Percentiles rank a stretch among this genome's conserved stretches.
phyloP scores from a whole-genome alignment of 108 stramenopile genomes.

The Skeletonema grethae region DNA sequence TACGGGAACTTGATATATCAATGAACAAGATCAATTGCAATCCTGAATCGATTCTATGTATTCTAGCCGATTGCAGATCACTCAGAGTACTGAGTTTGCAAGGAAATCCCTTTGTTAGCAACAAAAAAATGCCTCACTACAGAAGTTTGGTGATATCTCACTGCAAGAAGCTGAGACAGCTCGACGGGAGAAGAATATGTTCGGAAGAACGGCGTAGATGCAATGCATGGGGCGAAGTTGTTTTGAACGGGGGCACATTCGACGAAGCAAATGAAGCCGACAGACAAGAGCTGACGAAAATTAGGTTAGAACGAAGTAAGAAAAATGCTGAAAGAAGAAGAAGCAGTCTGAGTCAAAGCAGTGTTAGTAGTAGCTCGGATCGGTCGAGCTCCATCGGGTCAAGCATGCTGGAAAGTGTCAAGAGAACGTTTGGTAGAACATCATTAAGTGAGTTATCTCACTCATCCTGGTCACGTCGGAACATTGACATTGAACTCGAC shows the following conservation, averaged over 20 bases:
- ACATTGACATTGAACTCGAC: not conserved
- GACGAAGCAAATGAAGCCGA: slow-evolving; percentile 35
- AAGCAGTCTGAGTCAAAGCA: not conserved
- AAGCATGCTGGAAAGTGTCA: not conserved
- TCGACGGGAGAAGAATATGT: slow-evolving; percentile 80
- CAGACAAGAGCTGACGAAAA: slow-evolving; percentile 21
- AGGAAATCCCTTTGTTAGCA: slow-evolving; percentile 75
- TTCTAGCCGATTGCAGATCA: slow-evolving; percentile 47
- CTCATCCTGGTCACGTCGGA: not conserved
- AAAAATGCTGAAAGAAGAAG: slow-evolving; percentile 13
- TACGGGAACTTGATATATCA: slow-evolving; percentile 72
- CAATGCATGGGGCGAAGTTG: slow-evolving; percentile 66
- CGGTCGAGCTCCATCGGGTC: not conserved
- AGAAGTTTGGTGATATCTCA: slow-evolving; percentile 63
- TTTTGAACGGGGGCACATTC: slow-evolving; percentile 41
- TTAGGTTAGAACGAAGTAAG: slow-evolving; percentile 6
- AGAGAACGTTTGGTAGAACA: not conserved
- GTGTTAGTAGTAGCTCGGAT: not conserved
- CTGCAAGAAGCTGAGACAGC: slow-evolving; percentile 51
- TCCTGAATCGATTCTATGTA: slow-evolving; percentile 47
- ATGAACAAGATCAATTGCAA: slow-evolving; percentile 67
- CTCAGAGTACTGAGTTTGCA: slow-evolving; percentile 72
- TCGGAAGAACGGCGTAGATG: slow-evolving; percentile 69
- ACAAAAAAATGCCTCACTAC: slow-evolving; percentile 69
- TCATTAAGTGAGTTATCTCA: not conserved